phyloP scores from a whole-genome alignment of 2,329 filamentous ascomycete genomes.

The Dryadomyces sulphureus region DNA sequence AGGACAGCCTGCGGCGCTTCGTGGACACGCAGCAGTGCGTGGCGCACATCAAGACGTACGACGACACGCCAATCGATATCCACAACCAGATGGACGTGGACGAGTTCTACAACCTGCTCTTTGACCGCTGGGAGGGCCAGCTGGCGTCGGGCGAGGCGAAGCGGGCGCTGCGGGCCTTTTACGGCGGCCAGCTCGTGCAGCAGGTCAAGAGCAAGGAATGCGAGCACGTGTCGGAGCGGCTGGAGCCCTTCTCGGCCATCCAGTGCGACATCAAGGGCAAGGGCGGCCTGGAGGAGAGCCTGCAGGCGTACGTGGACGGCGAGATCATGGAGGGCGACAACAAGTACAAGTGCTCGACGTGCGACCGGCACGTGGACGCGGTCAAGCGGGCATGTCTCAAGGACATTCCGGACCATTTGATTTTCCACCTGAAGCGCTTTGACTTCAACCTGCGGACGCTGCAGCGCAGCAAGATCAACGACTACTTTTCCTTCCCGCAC shows the following conservation, averaged over 20 bases:
- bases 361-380: conserved; percentile 78
- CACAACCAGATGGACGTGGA: conserved; percentile 95
- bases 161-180: conserved; percentile 64
- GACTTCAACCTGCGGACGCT: conserved; percentile 67
- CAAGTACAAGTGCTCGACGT: conserved; percentile 93
- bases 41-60: conserved; percentile 64
- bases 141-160: conserved; percentile 54
- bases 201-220: conserved; percentile 95
- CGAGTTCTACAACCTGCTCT: conserved; percentile 89
- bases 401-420: conserved; percentile 82
- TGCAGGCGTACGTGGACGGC: conserved; percentile 89
- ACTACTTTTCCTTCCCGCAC: conserved; percentile 76
- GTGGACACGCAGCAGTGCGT: conserved; percentile 63
- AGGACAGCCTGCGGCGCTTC: conserved; percentile 60
- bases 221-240: conserved; percentile 76
- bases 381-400: conserved; percentile 90
- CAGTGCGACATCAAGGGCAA: conserved; percentile 96
- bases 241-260: conserved; percentile 86
- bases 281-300: conserved; percentile 64
- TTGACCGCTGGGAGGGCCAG: conserved; percentile 81
- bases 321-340: conserved; percentile 97
- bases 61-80: conserved; percentile 71
- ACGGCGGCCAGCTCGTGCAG: conserved; percentile 80
- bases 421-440: conserved; percentile 86
- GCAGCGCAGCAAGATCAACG: conserved; percentile 84